Conservation (phyloP, 768 basidiomycete genomes). For the Neoboletus subvelutipes region DNA sequence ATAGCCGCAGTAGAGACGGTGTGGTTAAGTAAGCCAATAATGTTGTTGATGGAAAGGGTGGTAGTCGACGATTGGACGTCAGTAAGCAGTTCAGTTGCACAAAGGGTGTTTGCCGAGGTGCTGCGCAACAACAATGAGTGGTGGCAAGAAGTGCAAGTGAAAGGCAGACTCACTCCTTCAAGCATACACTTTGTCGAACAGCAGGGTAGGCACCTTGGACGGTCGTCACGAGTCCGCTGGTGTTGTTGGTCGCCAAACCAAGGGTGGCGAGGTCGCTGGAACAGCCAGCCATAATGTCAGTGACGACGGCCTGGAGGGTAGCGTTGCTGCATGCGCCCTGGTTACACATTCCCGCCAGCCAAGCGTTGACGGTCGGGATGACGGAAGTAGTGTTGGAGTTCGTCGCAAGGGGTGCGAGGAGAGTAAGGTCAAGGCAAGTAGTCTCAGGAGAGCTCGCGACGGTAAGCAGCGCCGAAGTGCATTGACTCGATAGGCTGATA, state of each 20-base stretch:
- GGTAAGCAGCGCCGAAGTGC: constrained; percentile 45
- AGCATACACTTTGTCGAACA: constrained; percentile 54
- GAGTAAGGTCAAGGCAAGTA: constrained; percentile 42
- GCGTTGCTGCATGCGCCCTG: constrained; percentile 55
- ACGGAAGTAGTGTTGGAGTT: constrained; percentile 33
- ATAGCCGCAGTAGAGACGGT: constrained; percentile 7
- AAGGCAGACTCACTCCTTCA: constrained; percentile 56
- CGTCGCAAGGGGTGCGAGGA: constrained; percentile 28
- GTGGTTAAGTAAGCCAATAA: constrained; percentile 17
- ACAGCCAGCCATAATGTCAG: constrained; percentile 55
- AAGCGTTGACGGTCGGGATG: constrained; percentile 49
- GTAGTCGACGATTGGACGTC: constrained; percentile 43
- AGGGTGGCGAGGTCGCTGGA: constrained; percentile 35
- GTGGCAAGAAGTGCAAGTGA: neutral
- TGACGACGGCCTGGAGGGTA: constrained; percentile 54
- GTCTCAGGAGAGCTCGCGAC: constrained; percentile 40
- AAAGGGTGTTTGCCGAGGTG: constrained; percentile 44
- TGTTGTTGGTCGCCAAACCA: constrained; percentile 20
- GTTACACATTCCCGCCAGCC: constrained; percentile 59
- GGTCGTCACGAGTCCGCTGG: constrained; percentile 30
- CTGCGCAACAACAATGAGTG: constrained; percentile 18
- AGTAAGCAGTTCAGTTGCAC: constrained; percentile 56
- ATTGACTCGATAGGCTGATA: constrained; percentile 33
- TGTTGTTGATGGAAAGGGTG: constrained; percentile 22
- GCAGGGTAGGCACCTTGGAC: constrained; percentile 59